Conservation (phyloP, 2,329 filamentous ascomycete species). For the Metarhizium album region DNA sequence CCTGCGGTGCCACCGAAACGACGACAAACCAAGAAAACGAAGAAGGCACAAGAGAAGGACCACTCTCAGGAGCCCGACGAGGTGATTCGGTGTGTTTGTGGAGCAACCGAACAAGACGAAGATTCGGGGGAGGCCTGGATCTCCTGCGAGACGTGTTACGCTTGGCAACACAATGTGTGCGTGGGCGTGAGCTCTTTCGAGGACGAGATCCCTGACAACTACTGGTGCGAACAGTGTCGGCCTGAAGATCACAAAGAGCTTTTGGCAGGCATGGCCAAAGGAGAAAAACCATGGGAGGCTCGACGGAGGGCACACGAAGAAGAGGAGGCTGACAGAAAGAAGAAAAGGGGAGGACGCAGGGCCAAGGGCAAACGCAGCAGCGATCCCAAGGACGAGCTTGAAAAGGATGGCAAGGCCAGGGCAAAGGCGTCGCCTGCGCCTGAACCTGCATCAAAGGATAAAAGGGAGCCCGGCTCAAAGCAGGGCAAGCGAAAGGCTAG, state of each 20-base stretch:
- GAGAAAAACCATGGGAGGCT: constrained; percentile 80
- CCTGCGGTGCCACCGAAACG: constrained; percentile 42
- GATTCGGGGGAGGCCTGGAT: constrained; percentile 90
- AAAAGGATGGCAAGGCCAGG: constrained; percentile 28
- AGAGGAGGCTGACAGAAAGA: constrained; percentile 47
- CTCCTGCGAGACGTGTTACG: constrained; percentile 81
- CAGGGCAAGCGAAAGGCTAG: constrained; percentile 46
- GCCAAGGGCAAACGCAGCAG: constrained; percentile 54
- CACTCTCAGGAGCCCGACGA: constrained; percentile 49
- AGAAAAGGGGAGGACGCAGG: constrained; percentile 50
- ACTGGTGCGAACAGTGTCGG: constrained; percentile 85
- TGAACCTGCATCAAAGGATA: constrained; percentile 32
- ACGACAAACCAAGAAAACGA: constrained; percentile 37
- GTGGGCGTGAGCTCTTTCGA: constrained; percentile 74
- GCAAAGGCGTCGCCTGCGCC: constrained; percentile 30
- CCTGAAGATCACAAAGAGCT: constrained; percentile 76
- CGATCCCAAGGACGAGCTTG: constrained; percentile 51
- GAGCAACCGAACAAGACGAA: constrained; percentile 74
- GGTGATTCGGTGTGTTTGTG: constrained; percentile 88
- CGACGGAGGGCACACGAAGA: constrained; percentile 53
- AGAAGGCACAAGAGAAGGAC: constrained; percentile 53
- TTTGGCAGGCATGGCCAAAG: constrained; percentile 63
- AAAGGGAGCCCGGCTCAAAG: constrained; percentile 32
- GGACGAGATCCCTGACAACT: constrained; percentile 69
- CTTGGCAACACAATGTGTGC: constrained; percentile 97